phyloP scores from a whole-genome alignment of 345 rosid species.

The Linum usitatissimum region DNA sequence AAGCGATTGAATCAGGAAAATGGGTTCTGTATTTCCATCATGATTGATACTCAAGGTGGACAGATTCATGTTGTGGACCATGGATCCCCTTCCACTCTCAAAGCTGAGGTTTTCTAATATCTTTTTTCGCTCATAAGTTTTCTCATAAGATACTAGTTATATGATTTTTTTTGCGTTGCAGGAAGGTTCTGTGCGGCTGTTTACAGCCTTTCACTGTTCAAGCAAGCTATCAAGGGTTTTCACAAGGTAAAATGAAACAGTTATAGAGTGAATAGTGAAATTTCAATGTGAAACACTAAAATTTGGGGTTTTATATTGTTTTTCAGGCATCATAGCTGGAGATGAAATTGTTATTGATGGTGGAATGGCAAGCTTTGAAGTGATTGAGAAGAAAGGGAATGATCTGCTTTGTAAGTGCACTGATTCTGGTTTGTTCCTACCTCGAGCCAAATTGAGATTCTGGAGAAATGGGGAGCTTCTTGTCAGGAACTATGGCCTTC shows the following conservation, averaged over 20 bases:
- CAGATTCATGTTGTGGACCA: constrained; percentile 67
- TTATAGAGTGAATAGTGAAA: too few relatives aligned
- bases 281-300: too few relatives aligned
- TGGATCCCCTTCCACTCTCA: constrained; percentile 44
- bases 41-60: constrained; percentile 73
- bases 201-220: too few relatives aligned
- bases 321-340: constrained; percentile 50
- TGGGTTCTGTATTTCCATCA: constrained; percentile 45
- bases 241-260: too few relatives aligned
- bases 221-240: too few relatives aligned
- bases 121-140: too few relatives aligned
- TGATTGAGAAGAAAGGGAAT: constrained; percentile 44
- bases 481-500: constrained; percentile 21
- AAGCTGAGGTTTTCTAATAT: constrained; percentile 20
- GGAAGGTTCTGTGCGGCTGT: too few relatives aligned
- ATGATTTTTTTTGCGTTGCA: too few relatives aligned
- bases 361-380: constrained; percentile 68
- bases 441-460: constrained; percentile 61
- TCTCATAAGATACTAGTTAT: too few relatives aligned
- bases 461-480: constrained; percentile 55
- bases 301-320: too few relatives aligned
- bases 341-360: constrained; percentile 63
- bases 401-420: constrained; percentile 54
- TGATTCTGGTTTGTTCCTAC: constrained; percentile 56
- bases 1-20: constrained; percentile 41